Conservation (phyloP, 371 early-diverging fungal species). For the Lichtheimia hyalospora region DNA sequence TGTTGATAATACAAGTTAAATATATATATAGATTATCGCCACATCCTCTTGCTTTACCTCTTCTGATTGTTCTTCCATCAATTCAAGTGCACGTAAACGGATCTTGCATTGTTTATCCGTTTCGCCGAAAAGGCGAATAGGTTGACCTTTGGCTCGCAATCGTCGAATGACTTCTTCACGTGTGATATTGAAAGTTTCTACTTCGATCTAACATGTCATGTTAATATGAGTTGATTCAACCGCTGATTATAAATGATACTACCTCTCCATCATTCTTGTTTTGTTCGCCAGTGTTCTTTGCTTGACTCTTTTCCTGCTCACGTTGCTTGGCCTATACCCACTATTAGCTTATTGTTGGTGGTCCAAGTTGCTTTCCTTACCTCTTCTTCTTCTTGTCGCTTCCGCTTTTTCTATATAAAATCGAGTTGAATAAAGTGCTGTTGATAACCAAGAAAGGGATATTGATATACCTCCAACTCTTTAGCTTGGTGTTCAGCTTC, state of each 20-base stretch:
- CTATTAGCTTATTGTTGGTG: too few relatives aligned
- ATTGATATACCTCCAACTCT: conserved; percentile 32
- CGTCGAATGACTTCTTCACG: conserved; percentile 83
- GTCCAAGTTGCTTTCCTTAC: conserved; percentile 13
- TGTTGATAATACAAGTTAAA: too few relatives aligned
- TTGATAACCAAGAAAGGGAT: not conserved
- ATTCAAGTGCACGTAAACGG: conserved; percentile 82
- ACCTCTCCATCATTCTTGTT: conserved; percentile 14
- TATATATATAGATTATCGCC: not conserved
- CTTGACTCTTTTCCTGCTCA: conserved; percentile 23
- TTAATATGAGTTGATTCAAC: not conserved
- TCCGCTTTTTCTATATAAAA: conserved; percentile 2
- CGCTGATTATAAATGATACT: not conserved
- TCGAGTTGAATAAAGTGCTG: too few relatives aligned
- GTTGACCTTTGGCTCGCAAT: conserved; percentile 86
- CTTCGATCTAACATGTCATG: conserved; percentile 20
- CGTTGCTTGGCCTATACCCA: not conserved
- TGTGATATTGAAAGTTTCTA: conserved; percentile 62
- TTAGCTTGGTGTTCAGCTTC: conserved; percentile 60
- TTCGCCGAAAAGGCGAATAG: conserved; percentile 94
- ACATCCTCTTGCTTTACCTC: conserved; percentile 13
- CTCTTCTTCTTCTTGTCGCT: conserved; percentile 26
- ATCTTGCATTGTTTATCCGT: conserved; percentile 77
- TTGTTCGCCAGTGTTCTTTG: conserved; percentile 17
- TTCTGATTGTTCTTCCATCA: conserved; percentile 81